Evolutionary conservation across 2,329 filamentous ascomycete genomes (phyloP), one percentile per base, ranked within the genome.

Genomic region (Fonsecaea nubica): DNA sequence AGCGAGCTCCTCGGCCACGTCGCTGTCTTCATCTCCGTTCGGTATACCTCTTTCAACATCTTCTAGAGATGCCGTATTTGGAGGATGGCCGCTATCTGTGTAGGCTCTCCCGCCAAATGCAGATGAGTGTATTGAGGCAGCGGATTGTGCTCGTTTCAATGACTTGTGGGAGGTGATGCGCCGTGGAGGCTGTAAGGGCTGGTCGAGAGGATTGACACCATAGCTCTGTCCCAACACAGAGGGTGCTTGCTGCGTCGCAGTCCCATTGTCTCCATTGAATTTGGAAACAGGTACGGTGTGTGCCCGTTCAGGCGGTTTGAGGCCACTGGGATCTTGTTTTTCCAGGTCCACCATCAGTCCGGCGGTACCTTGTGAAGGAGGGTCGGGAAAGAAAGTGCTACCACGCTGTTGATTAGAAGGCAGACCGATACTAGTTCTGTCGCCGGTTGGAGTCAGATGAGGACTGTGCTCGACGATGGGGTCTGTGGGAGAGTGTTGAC

Each of bases 1-100:
- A 78, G 92, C 88, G 59, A 92, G 88, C 69, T 91, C 90, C 61
- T 89, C 84, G 33, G 88, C 89, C 25, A 86, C 84, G 58, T 89
- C 78, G 56, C 89, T 86, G 40, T 83, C 76, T 21, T 89, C 86
- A 36, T 83, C 76, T 15, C 57, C 63, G 5, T 58, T 60, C 2
- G 65, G 32, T 18, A 65, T 59, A 10, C 59, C 67, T 58, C 57
- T 53, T 42, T 65, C 67, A 9, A 66, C 65, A 12, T 72, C 76
- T 13, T 74, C 65, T 33, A 62, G 68, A 6, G 68, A 70, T n/a
- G 58, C 60, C 12, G 58, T 61, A 32, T 35, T 48, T 5, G 53
- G 57, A n/a, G 56, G 55, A 74, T 70, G 57, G 76, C 75, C 3
- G 76, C 75, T 45, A 45, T 66, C 57, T 36, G 64, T 53, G 58